These are phyloP conservation scores for Eutrema japonicum DNA, from an alignment of 345 rosid genomes.

Conservation along the genomic window DNA sequence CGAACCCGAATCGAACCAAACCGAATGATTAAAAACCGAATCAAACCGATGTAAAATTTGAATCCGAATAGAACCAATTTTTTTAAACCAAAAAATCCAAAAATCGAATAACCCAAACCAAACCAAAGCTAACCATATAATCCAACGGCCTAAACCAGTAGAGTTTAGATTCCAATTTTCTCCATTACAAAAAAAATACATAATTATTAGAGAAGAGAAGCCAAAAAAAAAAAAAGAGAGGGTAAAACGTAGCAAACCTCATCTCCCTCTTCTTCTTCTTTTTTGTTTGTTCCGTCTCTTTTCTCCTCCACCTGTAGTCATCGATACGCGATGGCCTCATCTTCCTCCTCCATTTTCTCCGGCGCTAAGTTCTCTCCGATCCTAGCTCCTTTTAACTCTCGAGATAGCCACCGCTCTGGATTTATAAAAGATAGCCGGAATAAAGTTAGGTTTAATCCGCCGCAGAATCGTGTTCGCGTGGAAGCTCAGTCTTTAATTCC, in stretches of 20 bases:
- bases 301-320: conserved; percentile 12
- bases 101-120: too few species aligned
- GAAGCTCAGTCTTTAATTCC: conserved; percentile 38
- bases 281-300: background rate
- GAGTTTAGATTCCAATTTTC: too few species aligned
- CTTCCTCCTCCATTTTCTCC: conserved; percentile 47
- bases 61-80: too few species aligned
- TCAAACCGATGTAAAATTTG: too few species aligned
- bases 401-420: conserved; percentile 38
- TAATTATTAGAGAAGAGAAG: background rate
- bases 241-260: conserved; percentile 31
- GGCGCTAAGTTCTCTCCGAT: conserved; percentile 43
- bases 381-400: conserved; percentile 32
- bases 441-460: conserved; percentile 44
- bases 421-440: conserved; percentile 27
- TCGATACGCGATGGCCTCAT: conserved; percentile 47
- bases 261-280: conserved; percentile 5
- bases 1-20: too few species aligned
- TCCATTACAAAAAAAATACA: background rate
- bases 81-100: too few species aligned
- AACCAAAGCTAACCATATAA: too few species aligned
- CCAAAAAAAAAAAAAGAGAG: background rate
- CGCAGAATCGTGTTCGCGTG: conserved; percentile 33
- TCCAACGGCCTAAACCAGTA: too few species aligned
- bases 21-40: too few species aligned